A percentile compares a stretch with the other conserved stretches of the same genome.
phyloP scores from a whole-genome alignment of 352 stramenopile species.

The Globisporangium heterothallicum region DNA sequence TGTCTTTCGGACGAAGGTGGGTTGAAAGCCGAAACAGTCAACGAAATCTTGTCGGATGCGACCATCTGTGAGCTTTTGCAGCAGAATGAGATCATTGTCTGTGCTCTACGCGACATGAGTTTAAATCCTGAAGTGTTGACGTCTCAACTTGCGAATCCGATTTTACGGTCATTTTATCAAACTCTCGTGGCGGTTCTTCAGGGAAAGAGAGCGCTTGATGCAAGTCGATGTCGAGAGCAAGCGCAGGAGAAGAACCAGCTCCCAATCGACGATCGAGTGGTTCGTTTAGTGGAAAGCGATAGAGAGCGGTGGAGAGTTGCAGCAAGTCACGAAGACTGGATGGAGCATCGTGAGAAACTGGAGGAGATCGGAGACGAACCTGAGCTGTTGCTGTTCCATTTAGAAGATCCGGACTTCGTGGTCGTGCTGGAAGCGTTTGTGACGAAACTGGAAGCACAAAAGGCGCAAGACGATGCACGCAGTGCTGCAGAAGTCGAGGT shows the following conservation, averaged over 20 bases:
- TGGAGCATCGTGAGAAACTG: slow-evolving; percentile 25
- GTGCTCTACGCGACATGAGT: slow-evolving; percentile 62
- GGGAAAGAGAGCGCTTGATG: slow-evolving; percentile 7
- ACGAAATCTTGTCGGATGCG: slow-evolving; percentile 42
- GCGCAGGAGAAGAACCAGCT: background rate
- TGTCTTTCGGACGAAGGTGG: slow-evolving; percentile 29
- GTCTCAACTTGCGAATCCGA: slow-evolving; percentile 36
- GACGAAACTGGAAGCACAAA: slow-evolving; percentile 16
- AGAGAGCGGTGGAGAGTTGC: slow-evolving; percentile 13
- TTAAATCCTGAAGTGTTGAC: slow-evolving; percentile 44
- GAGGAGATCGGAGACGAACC: slow-evolving; percentile 64
- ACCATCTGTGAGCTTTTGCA: slow-evolving; percentile 34
- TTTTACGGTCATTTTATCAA: slow-evolving; percentile 52
- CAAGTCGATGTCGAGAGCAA: background rate
- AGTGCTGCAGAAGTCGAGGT: slow-evolving; percentile 4
- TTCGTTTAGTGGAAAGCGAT: slow-evolving; percentile 13
- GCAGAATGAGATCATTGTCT: slow-evolving; percentile 38
- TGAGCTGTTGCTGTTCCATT: slow-evolving; percentile 62
- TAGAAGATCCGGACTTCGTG: slow-evolving; percentile 44
- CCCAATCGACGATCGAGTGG: slow-evolving; percentile 37
- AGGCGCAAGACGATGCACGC: slow-evolving; percentile 3
- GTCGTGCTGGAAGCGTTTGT: slow-evolving; percentile 32
- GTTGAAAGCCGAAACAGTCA: slow-evolving; percentile 32
- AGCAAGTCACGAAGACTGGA: slow-evolving; percentile 24
- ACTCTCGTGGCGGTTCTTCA: slow-evolving; percentile 36